Evolutionary conservation across 1,284 basidiomycete genomes (phyloP).

Genomic region (Trichosporon ovoides): DNA sequence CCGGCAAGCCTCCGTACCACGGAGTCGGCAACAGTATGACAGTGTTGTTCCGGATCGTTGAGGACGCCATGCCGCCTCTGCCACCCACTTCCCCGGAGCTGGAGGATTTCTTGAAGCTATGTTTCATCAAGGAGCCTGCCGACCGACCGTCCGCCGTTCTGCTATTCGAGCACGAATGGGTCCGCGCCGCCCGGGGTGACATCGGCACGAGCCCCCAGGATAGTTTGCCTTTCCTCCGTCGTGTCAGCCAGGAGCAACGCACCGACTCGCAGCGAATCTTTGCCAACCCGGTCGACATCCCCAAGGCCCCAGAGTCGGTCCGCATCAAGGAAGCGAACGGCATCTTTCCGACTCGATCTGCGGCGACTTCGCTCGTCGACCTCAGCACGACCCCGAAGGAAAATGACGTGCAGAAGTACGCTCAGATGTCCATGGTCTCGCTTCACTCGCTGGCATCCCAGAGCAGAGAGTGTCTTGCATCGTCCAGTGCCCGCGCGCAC

Average conservation of each 20-base stretch:
- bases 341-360: slow-evolving; percentile 8
- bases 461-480: slow-evolving; percentile 19
- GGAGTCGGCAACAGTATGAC: slow-evolving; percentile 81
- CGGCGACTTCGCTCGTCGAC: slow-evolving; percentile 15
- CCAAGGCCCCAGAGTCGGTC: neutral
- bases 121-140: slow-evolving; percentile 81
- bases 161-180: slow-evolving; percentile 85
- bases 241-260: slow-evolving; percentile 70
- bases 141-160: slow-evolving; percentile 72
- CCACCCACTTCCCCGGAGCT: slow-evolving; percentile 71
- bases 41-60: slow-evolving; percentile 95
- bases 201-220: slow-evolving; percentile 64
- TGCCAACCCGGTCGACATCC: slow-evolving; percentile 4
- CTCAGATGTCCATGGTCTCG: slow-evolving; percentile 19
- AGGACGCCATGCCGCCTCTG: slow-evolving; percentile 79
- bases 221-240: slow-evolving; percentile 84
- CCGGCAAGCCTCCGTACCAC: slow-evolving; percentile 83
- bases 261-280: slow-evolving; percentile 54
- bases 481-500: slow-evolving; percentile 53
- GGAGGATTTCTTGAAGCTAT: slow-evolving; percentile 69
- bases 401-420: neutral
- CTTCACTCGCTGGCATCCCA: slow-evolving; percentile 18
- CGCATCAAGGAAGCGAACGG: slow-evolving; percentile 3
- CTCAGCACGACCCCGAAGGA: slow-evolving; percentile 5
- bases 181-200: slow-evolving; percentile 48